Evolutionary conservation across 208 protist species (phyloP), one percentile per base, ranked within the genome.

Genomic region (Leishmania guyanensis): DNA sequence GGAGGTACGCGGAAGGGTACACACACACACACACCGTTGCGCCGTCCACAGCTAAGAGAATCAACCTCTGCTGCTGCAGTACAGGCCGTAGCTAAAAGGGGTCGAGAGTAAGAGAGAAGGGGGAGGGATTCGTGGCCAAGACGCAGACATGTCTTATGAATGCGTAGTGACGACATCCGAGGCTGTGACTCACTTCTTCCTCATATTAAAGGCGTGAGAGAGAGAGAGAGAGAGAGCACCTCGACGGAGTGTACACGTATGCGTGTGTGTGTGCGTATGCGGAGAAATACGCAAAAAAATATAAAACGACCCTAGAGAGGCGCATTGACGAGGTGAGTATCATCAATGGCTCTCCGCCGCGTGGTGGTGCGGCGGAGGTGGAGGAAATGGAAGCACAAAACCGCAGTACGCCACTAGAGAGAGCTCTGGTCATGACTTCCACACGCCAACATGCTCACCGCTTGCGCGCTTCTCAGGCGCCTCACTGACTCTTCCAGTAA

Each of bases 401-500:
- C 6, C 60, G 12, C 60, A 66, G 60, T 10, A 17, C 60, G 60
- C 60, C 22, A 17, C n/a, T 39, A 66, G n/a, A 36, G 29, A 66
- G n/a, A 66, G 29, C 60, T 16, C 10, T 3, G n/a, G n/a, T 22
- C 58, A 29, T 29, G 26, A 8, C 26, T 64, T 17, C 8, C 26
- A 29, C 26, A 64, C 58, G 22, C 58, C 10, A 3, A 9, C 58
- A 29, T n/a, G 60, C 60, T 17, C 36, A 12, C 29, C 60, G 5
- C 60, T 29, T 17, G 60, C 22, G 60, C 60, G n/a, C 60, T 36
- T 66, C 48, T 36, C 43, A 78, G 3, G 29, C 79, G 83, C 9
- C 58, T 56, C 39, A 60, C 83, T 5, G 74, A 60, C 48, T 86
- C 78, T 72, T 81, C 79, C 51, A 84, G 53, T 33, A 84, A n/a